phyloP scores from a whole-genome alignment of 1,284 basidiomycete genomes.

The Microbotryomycetes sp. region DNA sequence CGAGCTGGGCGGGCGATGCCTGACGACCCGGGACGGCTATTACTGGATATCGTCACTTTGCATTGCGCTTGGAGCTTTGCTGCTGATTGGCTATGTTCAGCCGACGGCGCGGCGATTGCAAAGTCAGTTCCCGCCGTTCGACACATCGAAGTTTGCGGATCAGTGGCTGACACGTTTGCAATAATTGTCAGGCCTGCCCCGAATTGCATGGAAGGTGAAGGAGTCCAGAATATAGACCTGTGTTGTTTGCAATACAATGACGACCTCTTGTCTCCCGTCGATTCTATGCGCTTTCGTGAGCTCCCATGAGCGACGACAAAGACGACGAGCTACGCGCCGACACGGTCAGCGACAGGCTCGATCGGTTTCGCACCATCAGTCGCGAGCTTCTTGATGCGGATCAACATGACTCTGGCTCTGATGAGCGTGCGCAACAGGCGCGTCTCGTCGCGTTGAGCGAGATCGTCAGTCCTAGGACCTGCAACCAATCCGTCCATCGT shows the following conservation, averaged over 20 bases:
- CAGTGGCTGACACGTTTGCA: not conserved
- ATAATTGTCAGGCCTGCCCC: not conserved
- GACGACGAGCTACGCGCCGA: no score
- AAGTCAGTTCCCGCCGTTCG: slow-evolving; percentile 51
- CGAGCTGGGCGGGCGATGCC: slow-evolving; percentile 69
- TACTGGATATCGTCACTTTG: slow-evolving; percentile 78
- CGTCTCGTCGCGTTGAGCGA: not conserved
- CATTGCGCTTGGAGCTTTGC: slow-evolving; percentile 62
- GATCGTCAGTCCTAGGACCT: not conserved
- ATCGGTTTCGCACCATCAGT: no score
- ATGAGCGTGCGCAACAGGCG: not conserved
- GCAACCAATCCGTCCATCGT: no score
- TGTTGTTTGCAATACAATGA: no score
- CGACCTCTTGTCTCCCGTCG: no score
- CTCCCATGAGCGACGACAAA: no score
- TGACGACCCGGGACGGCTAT: slow-evolving; percentile 84
- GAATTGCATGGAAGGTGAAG: not conserved
- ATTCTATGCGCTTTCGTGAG: no score
- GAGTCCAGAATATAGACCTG: not conserved
- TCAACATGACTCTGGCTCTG: no score
- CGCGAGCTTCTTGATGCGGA: no score
- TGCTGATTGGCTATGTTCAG: slow-evolving; percentile 70
- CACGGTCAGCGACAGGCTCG: no score
- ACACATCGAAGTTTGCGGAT: no score
- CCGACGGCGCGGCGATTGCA: slow-evolving; percentile 80